These are phyloP conservation scores for Pythium aphanidermatum DNA, from an alignment of 352 stramenopile genomes.

Conservation along the genomic window DNA sequence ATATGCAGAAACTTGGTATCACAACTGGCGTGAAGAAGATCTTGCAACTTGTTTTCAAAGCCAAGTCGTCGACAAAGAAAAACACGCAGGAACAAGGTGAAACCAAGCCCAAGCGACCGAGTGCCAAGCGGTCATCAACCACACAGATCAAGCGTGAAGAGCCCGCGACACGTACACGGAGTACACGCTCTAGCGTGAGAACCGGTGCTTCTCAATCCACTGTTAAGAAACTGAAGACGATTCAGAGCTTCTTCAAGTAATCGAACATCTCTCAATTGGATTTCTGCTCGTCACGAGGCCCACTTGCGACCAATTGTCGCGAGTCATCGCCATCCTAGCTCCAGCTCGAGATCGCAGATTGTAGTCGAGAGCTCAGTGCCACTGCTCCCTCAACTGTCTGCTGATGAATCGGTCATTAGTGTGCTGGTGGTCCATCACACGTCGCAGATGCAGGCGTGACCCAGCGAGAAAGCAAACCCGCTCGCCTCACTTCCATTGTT, in stretches of 20 bases:
- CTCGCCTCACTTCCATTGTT: no score
- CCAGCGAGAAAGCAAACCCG: neutral
- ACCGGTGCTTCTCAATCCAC: neutral
- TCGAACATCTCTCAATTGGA: conserved; percentile 11
- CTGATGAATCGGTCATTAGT: no score
- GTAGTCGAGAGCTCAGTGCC: no score
- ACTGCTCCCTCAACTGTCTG: no score
- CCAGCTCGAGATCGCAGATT: no score
- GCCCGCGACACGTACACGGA: conserved; percentile 28
- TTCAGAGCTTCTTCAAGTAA: conserved; percentile 64
- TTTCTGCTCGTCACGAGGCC: neutral
- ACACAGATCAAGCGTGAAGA: conserved; percentile 2
- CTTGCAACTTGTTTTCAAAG: conserved; percentile 41
- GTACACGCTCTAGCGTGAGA: no score
- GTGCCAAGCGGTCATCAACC: conserved; percentile 10
- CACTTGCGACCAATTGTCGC: neutral
- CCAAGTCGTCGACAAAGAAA: neutral
- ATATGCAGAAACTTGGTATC: conserved; percentile 80
- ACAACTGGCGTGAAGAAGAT: conserved; percentile 88
- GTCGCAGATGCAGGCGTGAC: neutral
- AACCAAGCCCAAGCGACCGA: conserved; percentile 4
- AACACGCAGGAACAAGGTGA: conserved; percentile 12
- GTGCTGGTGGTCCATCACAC: no score
- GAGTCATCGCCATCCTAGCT: neutral
- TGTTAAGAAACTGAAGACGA: conserved; percentile 46